Evolutionary conservation across 2,329 filamentous ascomycete genomes (phyloP), one percentile per base, ranked within the genome.

Genomic region (Colletotrichum gigasporum): DNA sequence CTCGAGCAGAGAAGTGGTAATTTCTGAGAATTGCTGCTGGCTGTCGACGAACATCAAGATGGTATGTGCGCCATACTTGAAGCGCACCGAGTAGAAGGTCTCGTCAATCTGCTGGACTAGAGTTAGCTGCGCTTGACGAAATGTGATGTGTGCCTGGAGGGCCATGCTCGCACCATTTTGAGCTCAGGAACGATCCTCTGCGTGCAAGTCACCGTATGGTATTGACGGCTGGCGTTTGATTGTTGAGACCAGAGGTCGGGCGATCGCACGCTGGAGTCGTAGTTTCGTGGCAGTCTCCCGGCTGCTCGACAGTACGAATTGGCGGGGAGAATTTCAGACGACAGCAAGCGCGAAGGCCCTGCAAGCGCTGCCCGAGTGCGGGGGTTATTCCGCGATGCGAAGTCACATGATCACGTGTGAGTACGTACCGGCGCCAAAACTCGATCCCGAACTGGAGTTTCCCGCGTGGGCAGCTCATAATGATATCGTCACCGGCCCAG

Each of bases 21-120:
- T 79, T 1, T 80, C 76, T 14, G 81, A 77, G 71, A 93, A 87
- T 10, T 87, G 76, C 37, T 84, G 83, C 12, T 84, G 78, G 5
- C 87, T 79, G 37, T 87, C 83, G 45, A 90, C 83, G 66, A 91
- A 89, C 62, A 94, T 81, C 70, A 91, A 87, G 68, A 93, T 82
- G 4, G 90, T 94, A 70, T 89, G 86, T 62, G 87, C 87, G 72
- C 90, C 88, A 74, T 91, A 85, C 76, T 93, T 93, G 79, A 94
- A 88, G 64, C 89, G 85, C 58, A 94, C 79, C 9, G 90, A 92
- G 70, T 87, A 82, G 69, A 85, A 80, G n/a, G 82, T 78, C 44
- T 87, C 82, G 64, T 79, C 76, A 18, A 79, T 68, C 35, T 73
- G 63, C 63, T 65, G 26, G 1, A 10, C 47, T 12, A 32, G 12